A percentile compares a stretch with the other conserved stretches of the same genome.
Evolutionary conservation across 2,329 filamentous ascomycete genomes (phyloP).

Genomic region (Akanthomyces muscarius): DNA sequence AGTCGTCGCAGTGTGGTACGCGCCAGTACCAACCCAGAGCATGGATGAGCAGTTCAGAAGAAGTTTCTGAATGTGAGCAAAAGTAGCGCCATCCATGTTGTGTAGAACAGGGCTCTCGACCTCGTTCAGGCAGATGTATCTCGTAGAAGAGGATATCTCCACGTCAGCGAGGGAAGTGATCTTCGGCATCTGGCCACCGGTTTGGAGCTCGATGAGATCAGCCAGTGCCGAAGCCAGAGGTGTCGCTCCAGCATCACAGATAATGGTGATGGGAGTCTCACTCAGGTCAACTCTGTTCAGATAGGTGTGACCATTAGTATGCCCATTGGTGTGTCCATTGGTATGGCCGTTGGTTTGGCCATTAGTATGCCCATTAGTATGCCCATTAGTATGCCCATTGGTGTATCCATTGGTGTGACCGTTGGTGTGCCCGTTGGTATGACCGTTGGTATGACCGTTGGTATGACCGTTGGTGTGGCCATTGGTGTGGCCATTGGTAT

Average conservation of each 20-base stretch:
- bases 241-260: slow-evolving; percentile 24
- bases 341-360: neutral
- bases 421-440: slow-evolving; percentile 3
- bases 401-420: neutral
- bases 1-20: slow-evolving; percentile 33
- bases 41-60: slow-evolving; percentile 33
- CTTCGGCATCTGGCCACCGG: slow-evolving; percentile 21
- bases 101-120: slow-evolving; percentile 42
- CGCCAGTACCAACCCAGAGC: slow-evolving; percentile 40
- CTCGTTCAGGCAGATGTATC: slow-evolving; percentile 41
- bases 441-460: neutral
- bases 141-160: slow-evolving; percentile 18
- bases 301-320: neutral
- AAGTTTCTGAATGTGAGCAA: slow-evolving; percentile 34
- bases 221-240: slow-evolving; percentile 22
- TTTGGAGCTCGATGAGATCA: slow-evolving; percentile 23
- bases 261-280: slow-evolving; percentile 23
- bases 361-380: neutral
- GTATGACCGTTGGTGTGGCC: neutral
- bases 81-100: slow-evolving; percentile 35
- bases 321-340: neutral
- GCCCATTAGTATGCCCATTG: neutral
- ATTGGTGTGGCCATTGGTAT: neutral
- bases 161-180: slow-evolving; percentile 22
- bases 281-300: slow-evolving; percentile 15